These are phyloP conservation scores for Monosporozyma siamensis DNA, from an alignment of 805 yeast species.

Conservation along the genomic window DNA sequence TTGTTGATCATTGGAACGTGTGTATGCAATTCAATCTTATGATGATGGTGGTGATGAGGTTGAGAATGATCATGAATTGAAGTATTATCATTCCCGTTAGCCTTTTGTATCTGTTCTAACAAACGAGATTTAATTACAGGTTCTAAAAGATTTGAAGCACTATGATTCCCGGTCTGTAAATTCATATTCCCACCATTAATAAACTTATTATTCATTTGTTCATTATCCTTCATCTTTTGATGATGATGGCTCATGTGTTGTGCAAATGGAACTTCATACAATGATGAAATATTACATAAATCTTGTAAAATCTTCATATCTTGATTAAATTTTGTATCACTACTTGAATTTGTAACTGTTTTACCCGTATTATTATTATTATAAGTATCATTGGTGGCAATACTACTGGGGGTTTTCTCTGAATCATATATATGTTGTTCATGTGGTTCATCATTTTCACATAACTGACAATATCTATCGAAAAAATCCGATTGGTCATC, in stretches of 20 bases:
- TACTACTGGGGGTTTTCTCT: background rate
- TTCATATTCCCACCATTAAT: no score
- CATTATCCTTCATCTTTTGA: conserved; percentile 4
- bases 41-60: conserved; percentile 31
- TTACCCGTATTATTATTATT: background rate
- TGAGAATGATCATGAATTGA: background rate
- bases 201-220: no score
- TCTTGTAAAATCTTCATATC: conserved; percentile 28
- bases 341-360: conserved; percentile 5
- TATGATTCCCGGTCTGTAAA: no score
- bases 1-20: conserved; percentile 12
- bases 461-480: conserved; percentile 28
- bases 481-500: conserved; percentile 19
- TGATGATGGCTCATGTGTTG: conserved; percentile 25
- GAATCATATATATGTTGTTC: conserved; percentile 1
- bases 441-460: conserved; percentile 15
- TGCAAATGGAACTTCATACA: conserved; percentile 29
- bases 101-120: background rate
- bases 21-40: conserved; percentile 30
- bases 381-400: background rate
- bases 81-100: background rate
- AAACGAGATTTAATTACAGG: conserved; percentile 6
- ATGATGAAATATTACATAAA: conserved; percentile 26
- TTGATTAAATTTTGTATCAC: conserved; percentile 19
- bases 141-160: conserved; percentile 8